Evolutionary conservation across 495 filamentous ascomycete genomes (phyloP).

Genomic region (Penicillium canescens): DNA sequence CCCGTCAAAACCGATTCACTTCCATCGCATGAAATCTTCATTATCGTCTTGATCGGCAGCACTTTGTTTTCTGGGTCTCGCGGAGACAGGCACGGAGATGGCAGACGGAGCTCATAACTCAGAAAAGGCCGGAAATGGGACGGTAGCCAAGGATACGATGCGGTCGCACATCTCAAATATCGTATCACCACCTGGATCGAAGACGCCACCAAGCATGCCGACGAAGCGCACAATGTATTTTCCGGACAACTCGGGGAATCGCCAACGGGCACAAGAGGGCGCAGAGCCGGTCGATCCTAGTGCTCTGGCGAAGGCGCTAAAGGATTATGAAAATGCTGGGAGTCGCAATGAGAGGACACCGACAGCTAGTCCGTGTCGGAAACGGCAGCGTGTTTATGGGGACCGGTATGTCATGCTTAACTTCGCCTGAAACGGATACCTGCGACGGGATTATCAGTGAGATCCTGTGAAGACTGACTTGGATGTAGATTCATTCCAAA

Average conservation of each 20-base stretch:
- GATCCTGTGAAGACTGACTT: background rate
- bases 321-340: slow-evolving; percentile 63
- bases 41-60: slow-evolving; percentile 1
- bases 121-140: slow-evolving; percentile 12
- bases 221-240: slow-evolving; percentile 42
- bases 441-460: background rate
- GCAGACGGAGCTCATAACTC: slow-evolving; percentile 24
- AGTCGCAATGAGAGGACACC: slow-evolving; percentile 67
- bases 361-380: slow-evolving; percentile 77
- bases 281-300: slow-evolving; percentile 61
- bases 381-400: slow-evolving; percentile 82
- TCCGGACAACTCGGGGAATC: slow-evolving; percentile 31
- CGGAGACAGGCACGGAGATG: slow-evolving; percentile 20
- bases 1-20: background rate
- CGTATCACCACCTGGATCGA: slow-evolving; percentile 43
- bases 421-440: slow-evolving; percentile 8
- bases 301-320: slow-evolving; percentile 63
- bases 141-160: slow-evolving; percentile 5
- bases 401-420: slow-evolving; percentile 60
- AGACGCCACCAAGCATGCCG: slow-evolving; percentile 46
- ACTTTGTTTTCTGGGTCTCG: slow-evolving; percentile 13
- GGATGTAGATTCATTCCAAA: slow-evolving; percentile 85
- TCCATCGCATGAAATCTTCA: slow-evolving; percentile 14
- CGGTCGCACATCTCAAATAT: slow-evolving; percentile 30
- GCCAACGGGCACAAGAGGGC: slow-evolving; percentile 31